Percentiles rank a stretch among this genome's conserved stretches.
Evolutionary conservation across 305 asterid species (phyloP).

Genomic region (Coffea humblotiana): DNA sequence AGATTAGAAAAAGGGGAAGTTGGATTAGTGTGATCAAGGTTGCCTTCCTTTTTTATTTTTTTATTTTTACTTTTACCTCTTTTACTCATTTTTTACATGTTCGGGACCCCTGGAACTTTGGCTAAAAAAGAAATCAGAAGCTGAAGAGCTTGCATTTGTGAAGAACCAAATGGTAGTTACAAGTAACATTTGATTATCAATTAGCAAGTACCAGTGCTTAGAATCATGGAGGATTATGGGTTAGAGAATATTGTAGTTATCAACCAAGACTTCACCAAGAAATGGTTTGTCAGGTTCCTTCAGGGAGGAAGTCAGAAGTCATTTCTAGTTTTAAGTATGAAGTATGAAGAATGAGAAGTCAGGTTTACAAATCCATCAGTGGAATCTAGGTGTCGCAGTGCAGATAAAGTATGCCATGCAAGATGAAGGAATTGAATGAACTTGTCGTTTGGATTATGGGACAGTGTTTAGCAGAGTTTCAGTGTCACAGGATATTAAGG

Average conservation of each 20-base stretch:
- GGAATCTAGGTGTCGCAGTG: background rate
- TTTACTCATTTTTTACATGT: too few relatives aligned
- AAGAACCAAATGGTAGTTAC: background rate
- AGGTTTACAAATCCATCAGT: background rate
- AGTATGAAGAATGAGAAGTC: background rate
- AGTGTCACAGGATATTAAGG: background rate
- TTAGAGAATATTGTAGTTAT: background rate
- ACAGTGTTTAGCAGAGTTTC: background rate
- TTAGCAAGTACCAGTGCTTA: background rate
- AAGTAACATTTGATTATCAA: background rate
- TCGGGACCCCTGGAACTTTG: background rate
- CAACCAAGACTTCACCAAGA: background rate
- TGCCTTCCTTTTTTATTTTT: background rate
- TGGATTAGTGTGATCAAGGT: background rate
- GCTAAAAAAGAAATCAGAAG: background rate
- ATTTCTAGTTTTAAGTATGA: background rate
- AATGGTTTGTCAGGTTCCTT: background rate
- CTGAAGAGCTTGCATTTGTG: background rate
- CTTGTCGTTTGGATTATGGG: background rate
- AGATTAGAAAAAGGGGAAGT: background rate
- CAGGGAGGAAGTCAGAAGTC: background rate
- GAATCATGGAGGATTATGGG: background rate
- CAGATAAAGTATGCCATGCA: background rate
- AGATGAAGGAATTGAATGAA: background rate
- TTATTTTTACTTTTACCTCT: background rate